Evolutionary conservation across 305 asterid genomes (phyloP).

Genomic region (Andrographis paniculata): DNA sequence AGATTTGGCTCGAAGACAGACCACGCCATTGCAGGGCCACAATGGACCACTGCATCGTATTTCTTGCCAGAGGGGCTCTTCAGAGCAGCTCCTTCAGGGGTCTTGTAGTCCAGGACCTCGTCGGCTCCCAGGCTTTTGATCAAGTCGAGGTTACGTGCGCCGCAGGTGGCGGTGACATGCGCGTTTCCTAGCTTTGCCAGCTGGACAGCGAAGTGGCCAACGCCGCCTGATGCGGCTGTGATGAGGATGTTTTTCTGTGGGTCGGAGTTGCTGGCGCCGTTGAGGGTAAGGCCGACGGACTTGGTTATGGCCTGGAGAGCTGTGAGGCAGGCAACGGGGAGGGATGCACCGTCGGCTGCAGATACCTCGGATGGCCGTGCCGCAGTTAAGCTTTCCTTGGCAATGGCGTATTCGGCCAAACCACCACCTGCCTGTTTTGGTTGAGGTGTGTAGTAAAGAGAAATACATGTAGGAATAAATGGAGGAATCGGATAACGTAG

Average conservation of each 20-base stretch:
- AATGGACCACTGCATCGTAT: conserved; percentile 58
- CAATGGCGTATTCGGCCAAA: conserved; percentile 48
- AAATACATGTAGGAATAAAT: background rate
- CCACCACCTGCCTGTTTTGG: conserved; percentile 61
- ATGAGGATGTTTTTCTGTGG: conserved; percentile 48
- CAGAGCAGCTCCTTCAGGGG: conserved; percentile 60
- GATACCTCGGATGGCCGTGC: conserved; percentile 41
- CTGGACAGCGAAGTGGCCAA: conserved; percentile 68
- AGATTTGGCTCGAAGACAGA: conserved; percentile 53
- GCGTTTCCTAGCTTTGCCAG: conserved; percentile 65
- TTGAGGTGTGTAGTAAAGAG: background rate
- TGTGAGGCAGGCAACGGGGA: conserved; percentile 49
- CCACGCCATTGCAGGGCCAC: conserved; percentile 48
- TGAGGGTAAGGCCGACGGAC: conserved; percentile 40
- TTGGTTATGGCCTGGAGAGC: conserved; percentile 52
- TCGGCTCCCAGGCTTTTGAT: conserved; percentile 71
- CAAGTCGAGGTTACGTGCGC: conserved; percentile 49
- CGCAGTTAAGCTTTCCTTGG: conserved; percentile 36
- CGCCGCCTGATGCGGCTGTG: conserved; percentile 68
- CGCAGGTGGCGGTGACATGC: conserved; percentile 72
- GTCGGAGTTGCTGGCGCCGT: conserved; percentile 33
- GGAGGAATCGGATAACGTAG: too few species aligned
- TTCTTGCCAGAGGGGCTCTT: conserved; percentile 62
- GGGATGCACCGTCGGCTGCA: conserved; percentile 51
- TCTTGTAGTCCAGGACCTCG: conserved; percentile 63